Base-by-base conservation (phyloP, 192 early-diverging fungal species). In the Mortierella hygrophila region DNA sequence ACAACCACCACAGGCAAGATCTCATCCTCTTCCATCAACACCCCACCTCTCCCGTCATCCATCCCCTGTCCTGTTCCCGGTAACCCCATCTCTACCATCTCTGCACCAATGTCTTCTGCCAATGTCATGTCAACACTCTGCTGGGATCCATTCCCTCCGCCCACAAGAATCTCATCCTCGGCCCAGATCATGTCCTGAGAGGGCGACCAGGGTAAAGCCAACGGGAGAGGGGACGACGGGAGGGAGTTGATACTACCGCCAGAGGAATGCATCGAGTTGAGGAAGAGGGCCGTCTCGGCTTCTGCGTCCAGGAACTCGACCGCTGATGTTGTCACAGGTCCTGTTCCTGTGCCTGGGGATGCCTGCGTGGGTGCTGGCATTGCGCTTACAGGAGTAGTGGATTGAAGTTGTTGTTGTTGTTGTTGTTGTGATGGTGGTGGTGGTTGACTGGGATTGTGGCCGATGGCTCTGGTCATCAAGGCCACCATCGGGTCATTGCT, bases 391-490 rank as follows among this genome's bases (percentile, higher is more conserved):
- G 75, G 6, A 35, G 60, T 20, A 5, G 63, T 42, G 37, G 41
- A 38, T 18, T 60, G 44, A 21, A 21, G 52, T 37, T 38, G 52
- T 6, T 57, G 74, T n/a, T n/a, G n/a, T n/a, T n/a, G n/a, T 54
- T 60, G 42, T 35, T 35, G 49, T 37, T 37, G 52, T 6, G 40
- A 54, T 54, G 60, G 73, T 18, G 37, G 49, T 23, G 38, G 35
- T 6, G 37, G 69, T 2, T 32, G 37, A 0, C 9, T 32, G 26
- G 38, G 20, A n/a, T 37, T 73, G 23, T 42, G 57, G 10, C 42
- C 78, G 70, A 73, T 79, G 70, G 52, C 26, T 37, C 63, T 68
- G 41, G 52, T 70, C 75, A 63, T 76, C 41, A 82, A 38, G 2
- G 75, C 69, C 10, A 38, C n/a, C 2, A 65, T 46, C 7, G 81